Conservation (phyloP, 306 rosid genomes). For the Chamaecrista fasciculata region DNA sequence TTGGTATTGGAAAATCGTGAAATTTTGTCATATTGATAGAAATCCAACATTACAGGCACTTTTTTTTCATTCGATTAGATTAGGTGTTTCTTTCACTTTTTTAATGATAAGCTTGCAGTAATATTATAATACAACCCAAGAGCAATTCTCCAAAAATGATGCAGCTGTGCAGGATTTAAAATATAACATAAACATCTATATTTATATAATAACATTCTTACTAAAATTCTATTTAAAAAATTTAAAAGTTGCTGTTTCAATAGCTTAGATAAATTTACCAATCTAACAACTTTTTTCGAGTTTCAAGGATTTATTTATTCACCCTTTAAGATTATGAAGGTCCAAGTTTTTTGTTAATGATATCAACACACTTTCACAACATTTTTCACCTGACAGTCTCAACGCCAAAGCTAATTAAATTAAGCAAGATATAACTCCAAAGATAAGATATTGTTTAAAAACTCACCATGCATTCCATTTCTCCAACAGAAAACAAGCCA, state of each 20-base stretch:
- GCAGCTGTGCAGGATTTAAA: background rate
- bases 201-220: background rate
- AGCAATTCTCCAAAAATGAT: background rate
- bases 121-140: background rate
- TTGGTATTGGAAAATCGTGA: background rate
- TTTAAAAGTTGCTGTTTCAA: background rate
- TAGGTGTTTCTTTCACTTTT: background rate
- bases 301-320: no score
- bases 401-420: background rate
- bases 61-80: slow-evolving; percentile 17
- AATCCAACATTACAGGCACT: background rate
- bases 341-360: slow-evolving; percentile 12
- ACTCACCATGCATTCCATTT: slow-evolving; percentile 99
- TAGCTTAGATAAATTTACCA: background rate
- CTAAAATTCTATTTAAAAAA: background rate
- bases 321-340: no score
- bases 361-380: slow-evolving; percentile 1
- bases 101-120: background rate
- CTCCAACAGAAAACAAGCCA: slow-evolving; percentile 98
- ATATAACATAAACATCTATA: background rate
- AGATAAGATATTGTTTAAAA: slow-evolving; percentile 21
- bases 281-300: no score
- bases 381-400: slow-evolving; percentile 6
- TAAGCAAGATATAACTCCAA: slow-evolving; percentile 3
- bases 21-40: background rate